A percentile compares a stretch with the other conserved stretches of the same genome.
phyloP scores from a whole-genome alignment of 331 rosid species.

The Quercus lobata region DNA sequence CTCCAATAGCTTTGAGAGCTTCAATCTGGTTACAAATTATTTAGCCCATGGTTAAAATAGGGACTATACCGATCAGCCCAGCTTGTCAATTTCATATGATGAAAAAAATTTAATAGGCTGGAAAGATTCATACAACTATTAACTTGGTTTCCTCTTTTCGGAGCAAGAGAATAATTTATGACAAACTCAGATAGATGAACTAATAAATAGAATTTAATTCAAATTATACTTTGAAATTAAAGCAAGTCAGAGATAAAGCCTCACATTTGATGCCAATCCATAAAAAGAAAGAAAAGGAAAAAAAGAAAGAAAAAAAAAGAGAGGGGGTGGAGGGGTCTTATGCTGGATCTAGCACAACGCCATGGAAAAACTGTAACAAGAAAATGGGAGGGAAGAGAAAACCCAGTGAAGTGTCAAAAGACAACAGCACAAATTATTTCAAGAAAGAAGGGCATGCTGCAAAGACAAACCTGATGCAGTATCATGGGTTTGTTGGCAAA shows the following conservation, averaged over 20 bases:
- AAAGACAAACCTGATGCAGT: slow-evolving; percentile 73
- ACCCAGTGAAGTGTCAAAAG: background rate
- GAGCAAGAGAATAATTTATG: background rate
- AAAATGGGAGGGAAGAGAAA: background rate
- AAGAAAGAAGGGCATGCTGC: background rate
- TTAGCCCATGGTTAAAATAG: background rate
- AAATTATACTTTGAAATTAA: background rate
- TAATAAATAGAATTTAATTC: background rate
- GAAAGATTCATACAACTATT: background rate
- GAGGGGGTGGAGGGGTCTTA: no score
- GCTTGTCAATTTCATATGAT: background rate
- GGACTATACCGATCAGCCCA: background rate
- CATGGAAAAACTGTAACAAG: no score
- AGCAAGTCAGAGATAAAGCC: background rate
- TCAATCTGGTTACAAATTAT: slow-evolving; percentile 56
- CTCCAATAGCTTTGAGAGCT: slow-evolving; percentile 85
- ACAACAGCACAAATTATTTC: background rate
- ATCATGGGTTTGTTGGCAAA: slow-evolving; percentile 96
- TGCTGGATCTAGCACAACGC: no score
- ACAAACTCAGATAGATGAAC: background rate
- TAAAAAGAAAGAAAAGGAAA: no score
- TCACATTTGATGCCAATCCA: background rate
- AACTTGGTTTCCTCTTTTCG: background rate
- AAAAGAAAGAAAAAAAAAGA: no score
- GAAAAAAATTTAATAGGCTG: background rate